phyloP scores from a whole-genome alignment of 192 early-diverging fungal species.

The Spinellus fusiger region DNA sequence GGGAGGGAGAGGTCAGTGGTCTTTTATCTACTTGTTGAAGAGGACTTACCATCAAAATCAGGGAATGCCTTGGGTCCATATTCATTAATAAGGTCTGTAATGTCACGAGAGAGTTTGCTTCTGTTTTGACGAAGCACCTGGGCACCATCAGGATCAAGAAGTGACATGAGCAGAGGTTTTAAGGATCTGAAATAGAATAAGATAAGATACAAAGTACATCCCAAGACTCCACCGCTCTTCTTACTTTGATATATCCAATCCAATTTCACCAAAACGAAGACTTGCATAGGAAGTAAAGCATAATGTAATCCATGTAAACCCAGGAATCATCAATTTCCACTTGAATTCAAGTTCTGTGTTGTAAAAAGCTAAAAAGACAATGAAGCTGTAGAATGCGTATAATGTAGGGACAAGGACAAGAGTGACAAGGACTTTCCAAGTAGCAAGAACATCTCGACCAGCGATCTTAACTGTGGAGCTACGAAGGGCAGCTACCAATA shows the following conservation, averaged over 20 bases:
- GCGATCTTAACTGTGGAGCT: constrained; percentile 93
- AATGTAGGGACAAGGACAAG: constrained; percentile 69
- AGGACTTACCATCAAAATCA: constrained; percentile 53
- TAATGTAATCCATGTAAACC: constrained; percentile 43
- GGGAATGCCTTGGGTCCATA: constrained; percentile 75
- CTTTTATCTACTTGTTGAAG: background rate
- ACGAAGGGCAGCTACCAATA: constrained; percentile 61
- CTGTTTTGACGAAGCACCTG: constrained; percentile 64
- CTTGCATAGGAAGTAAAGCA: constrained; percentile 68
- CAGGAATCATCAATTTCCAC: constrained; percentile 37
- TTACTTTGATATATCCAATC: constrained; percentile 68
- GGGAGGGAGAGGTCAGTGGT: background rate
- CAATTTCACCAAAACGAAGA: constrained; percentile 70
- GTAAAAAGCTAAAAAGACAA: constrained; percentile 46
- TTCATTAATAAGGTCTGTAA: constrained; percentile 80
- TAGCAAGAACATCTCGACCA: constrained; percentile 91
- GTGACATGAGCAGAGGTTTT: constrained; percentile 75
- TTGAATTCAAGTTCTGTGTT: constrained; percentile 25
- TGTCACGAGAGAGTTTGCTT: constrained; percentile 64
- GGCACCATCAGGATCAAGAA: constrained; percentile 50
- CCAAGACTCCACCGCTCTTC: no score
- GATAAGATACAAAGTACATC: constrained; percentile 23
- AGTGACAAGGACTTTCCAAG: constrained; percentile 88
- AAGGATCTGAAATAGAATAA: constrained; percentile 54
- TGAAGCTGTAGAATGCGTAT: constrained; percentile 64